These are phyloP conservation scores for Trichoderma hamatum DNA, from an alignment of 2,329 filamentous ascomycete species.

Conservation along the genomic window DNA sequence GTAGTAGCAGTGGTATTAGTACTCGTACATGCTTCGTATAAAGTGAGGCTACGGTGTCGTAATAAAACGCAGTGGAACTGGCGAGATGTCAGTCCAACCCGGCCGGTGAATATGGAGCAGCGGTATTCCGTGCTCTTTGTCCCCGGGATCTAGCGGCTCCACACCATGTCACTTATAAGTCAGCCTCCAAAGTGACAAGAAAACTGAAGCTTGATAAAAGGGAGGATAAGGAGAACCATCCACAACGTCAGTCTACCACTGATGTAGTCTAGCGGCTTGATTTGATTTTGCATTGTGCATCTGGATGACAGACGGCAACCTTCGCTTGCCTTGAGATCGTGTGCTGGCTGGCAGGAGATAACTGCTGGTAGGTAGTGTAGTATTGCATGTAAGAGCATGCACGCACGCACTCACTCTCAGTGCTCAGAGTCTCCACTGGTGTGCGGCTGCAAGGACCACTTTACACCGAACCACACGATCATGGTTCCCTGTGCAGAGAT, in stretches of 20 bases:
- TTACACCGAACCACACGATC: not conserved
- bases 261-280: not conserved
- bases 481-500: not conserved
- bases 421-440: not conserved
- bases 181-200: not conserved
- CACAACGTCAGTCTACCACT: not conserved
- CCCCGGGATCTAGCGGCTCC: not conserved
- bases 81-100: not conserved
- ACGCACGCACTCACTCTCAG: not conserved
- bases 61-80: not conserved
- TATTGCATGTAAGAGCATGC: not conserved
- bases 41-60: not conserved
- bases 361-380: not conserved
- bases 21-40: not conserved
- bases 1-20: too few relatives aligned
- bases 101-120: not conserved
- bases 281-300: not conserved
- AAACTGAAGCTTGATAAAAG: not conserved
- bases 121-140: not conserved
- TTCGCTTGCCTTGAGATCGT: not conserved
- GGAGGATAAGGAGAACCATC: not conserved
- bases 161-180: not conserved
- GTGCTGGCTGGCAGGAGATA: not conserved
- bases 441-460: not conserved
- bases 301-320: not conserved